Base-by-base conservation (phyloP, 257 asterid species). In the Rhazya stricta region DNA sequence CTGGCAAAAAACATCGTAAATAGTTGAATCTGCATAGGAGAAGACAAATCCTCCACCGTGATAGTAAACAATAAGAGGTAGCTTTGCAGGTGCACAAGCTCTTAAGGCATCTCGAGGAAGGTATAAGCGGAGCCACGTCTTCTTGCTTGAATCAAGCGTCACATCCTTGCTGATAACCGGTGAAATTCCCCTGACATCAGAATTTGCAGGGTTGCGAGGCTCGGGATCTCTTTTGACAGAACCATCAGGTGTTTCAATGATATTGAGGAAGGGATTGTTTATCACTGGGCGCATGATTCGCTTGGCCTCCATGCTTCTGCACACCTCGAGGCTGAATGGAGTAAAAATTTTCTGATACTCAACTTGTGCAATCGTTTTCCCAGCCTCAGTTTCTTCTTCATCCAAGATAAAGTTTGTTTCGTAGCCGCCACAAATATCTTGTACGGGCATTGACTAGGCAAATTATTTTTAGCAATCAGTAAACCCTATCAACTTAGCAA, bases 41-140 rank as follows among this genome's bases (percentile, higher is more conserved):
- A 86, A 46, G 68, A 86, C 77, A 60, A 84, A 88, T 13, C 92
- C 90, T 10, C 92, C 85, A 7, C 90, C 92, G 75, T 88, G 92
- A 30, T 77, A 83, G 82, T 84, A 88, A 1, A 88, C 7, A 15
- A 86, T 78, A 11, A 88, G 67, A 9, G 92, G 90, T 23, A 84
- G 78, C 53, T 88, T 88, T 41, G 68, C 8, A 68, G 71, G 36
- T 3, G 77, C 27, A 13, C 72, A n/a, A 25, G 7, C 23, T 16
- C 0, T 21, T 9, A 45, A 29, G 74, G 67, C 72, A 12, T 74
- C 58, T 36, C 69, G 71, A 4, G 90, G 92, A 0, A 84, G 36
- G 51, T 86, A 88, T 10, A 88, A 29, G 0, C 93, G 88, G n/a
- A 79, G 61, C 91, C 89, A 86, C 1, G 91, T 86, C 21, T 79